These are phyloP conservation scores for Coniferiporia sulphurascens DNA, from an alignment of 1,284 basidiomycete genomes.

Conservation along the genomic window DNA sequence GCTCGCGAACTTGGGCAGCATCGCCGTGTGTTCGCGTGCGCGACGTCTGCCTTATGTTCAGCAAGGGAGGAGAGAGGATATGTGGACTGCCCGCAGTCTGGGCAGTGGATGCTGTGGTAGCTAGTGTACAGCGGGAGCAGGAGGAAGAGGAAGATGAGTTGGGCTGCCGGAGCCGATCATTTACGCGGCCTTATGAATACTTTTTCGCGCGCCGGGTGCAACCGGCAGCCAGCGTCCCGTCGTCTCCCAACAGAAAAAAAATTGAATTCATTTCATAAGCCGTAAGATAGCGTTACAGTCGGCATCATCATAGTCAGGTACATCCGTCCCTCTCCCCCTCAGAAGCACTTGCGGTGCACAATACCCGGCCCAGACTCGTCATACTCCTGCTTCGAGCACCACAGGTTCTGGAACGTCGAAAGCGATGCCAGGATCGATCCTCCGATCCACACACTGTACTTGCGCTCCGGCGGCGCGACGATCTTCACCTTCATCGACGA, in stretches of 20 bases:
- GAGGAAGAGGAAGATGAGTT: not conserved
- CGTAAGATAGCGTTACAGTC: slow-evolving; percentile 3
- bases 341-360: slow-evolving; percentile 67
- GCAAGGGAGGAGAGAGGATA: not conserved
- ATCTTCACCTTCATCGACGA: slow-evolving; percentile 95
- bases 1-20: slow-evolving; percentile 78
- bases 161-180: not conserved
- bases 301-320: not conserved
- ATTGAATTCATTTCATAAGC: not conserved
- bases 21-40: slow-evolving; percentile 25
- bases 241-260: not conserved
- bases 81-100: not conserved
- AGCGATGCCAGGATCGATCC: slow-evolving; percentile 96
- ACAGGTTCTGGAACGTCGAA: slow-evolving; percentile 93
- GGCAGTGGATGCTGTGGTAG: not conserved
- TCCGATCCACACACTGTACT: slow-evolving; percentile 99
- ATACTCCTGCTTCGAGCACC: slow-evolving; percentile 92
- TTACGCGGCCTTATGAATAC: not conserved
- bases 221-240: not conserved
- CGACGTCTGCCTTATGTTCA: not conserved
- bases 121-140: not conserved
- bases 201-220: not conserved
- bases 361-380: slow-evolving; percentile 85
- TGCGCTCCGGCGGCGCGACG: slow-evolving; percentile 87
- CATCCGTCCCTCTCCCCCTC: slow-evolving; percentile 11